Conservation (phyloP, 345 rosid genomes). For the Eutrema japonicum region DNA sequence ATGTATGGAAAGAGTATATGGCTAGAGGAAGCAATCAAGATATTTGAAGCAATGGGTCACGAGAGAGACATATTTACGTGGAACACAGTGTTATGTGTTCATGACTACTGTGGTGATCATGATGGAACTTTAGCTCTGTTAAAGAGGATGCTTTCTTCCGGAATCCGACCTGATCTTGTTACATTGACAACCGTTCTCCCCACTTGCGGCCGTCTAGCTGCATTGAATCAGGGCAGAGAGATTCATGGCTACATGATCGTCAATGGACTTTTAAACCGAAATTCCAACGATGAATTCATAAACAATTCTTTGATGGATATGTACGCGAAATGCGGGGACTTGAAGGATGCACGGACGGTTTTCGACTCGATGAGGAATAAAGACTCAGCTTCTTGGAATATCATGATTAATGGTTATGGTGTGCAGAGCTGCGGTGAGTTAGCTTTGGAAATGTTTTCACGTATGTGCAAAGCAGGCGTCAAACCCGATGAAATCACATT, state of each 20-base stretch:
- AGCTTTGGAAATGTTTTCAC: slow-evolving; percentile 59
- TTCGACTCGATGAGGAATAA: slow-evolving; percentile 50
- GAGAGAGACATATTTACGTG: slow-evolving; percentile 62
- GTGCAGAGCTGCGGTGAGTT: slow-evolving; percentile 56
- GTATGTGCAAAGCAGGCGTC: slow-evolving; percentile 47
- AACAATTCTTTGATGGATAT: slow-evolving; percentile 59
- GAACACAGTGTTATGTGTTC: slow-evolving; percentile 63
- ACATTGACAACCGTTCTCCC: slow-evolving; percentile 63
- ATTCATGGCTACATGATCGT: slow-evolving; percentile 56
- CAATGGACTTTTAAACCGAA: slow-evolving; percentile 48
- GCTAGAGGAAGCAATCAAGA: slow-evolving; percentile 47
- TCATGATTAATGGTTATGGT: slow-evolving; percentile 65
- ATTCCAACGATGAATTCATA: slow-evolving; percentile 40
- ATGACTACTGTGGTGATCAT: slow-evolving; percentile 63
- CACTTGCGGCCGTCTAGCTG: slow-evolving; percentile 62
- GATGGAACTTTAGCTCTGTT: slow-evolving; percentile 59
- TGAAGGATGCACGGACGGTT: slow-evolving; percentile 56
- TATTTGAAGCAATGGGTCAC: slow-evolving; percentile 51
- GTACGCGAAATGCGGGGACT: slow-evolving; percentile 68
- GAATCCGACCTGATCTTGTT: slow-evolving; percentile 56
- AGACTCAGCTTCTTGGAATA: slow-evolving; percentile 71
- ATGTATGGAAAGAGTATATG: slow-evolving; percentile 69
- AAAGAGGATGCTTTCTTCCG: slow-evolving; percentile 51
- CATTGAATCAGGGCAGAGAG: slow-evolving; percentile 57
- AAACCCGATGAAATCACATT: slow-evolving; percentile 65